Percentiles rank a stretch among this genome's conserved stretches.
Conservation (phyloP, 495 filamentous ascomycete species). For the Aspergillus haitiensis region DNA sequence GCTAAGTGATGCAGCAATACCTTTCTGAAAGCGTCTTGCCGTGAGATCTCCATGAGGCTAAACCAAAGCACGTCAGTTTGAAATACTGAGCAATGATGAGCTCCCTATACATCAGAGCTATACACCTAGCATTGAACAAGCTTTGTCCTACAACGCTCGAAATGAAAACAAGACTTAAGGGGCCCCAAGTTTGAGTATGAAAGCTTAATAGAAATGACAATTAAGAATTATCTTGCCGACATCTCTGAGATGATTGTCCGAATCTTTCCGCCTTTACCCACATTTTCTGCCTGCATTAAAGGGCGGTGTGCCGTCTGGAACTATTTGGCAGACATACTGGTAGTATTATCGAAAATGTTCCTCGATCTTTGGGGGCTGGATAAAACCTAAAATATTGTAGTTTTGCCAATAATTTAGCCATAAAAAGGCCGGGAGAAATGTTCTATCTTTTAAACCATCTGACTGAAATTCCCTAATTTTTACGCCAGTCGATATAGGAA, state of each 20-base stretch:
- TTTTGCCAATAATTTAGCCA: too few relatives aligned
- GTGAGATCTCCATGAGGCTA: conserved; percentile 37
- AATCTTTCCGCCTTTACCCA: conserved; percentile 23
- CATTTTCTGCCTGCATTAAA: conserved; percentile 24
- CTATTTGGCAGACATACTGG: conserved; percentile 6
- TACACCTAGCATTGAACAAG: neutral
- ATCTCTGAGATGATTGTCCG: conserved; percentile 7
- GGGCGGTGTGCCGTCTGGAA: conserved; percentile 23
- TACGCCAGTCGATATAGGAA: conserved; percentile 10
- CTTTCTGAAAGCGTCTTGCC: conserved; percentile 45
- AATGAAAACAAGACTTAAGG: neutral
- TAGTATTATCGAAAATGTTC: neutral
- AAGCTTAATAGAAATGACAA: neutral
- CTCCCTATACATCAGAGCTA: neutral
- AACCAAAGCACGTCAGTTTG: conserved; percentile 5
- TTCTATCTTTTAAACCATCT: too few relatives aligned
- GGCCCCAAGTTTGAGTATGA: neutral
- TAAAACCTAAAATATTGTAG: too few relatives aligned
- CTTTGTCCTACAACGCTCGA: neutral
- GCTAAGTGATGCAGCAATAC: conserved; percentile 23
- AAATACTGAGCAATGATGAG: conserved; percentile 2
- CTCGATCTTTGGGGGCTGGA: too few relatives aligned
- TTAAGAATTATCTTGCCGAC: neutral
- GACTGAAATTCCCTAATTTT: too few relatives aligned
- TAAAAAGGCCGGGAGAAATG: too few relatives aligned